Conservation (phyloP, 768 basidiomycete species). For the Tulasnella sp. region DNA sequence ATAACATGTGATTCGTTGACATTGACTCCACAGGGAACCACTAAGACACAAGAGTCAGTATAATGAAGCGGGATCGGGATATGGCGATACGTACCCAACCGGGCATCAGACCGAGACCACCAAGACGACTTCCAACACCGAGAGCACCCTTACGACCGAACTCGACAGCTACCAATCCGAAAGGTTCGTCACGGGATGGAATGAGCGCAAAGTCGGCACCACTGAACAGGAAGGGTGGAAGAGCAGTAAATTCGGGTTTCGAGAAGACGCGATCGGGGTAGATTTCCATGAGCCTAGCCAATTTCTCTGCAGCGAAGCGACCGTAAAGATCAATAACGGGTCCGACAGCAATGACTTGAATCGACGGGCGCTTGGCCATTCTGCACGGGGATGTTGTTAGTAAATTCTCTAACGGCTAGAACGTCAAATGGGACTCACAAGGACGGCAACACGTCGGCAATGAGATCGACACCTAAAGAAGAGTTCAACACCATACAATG, state of each 20-base stretch:
- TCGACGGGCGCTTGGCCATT: constrained; percentile 72
- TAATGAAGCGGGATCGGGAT: neutral
- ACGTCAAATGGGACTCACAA: constrained; percentile 41
- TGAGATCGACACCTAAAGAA: constrained; percentile 64
- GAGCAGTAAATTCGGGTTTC: constrained; percentile 92
- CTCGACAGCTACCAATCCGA: constrained; percentile 91
- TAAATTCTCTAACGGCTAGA: constrained; percentile 13
- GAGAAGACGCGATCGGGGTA: constrained; percentile 90
- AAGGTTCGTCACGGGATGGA: constrained; percentile 92
- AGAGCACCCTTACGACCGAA: constrained; percentile 95
- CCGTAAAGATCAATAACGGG: constrained; percentile 95
- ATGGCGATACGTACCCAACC: constrained; percentile 65
- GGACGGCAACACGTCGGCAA: constrained; percentile 89
- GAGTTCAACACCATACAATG: neutral
- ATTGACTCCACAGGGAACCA: constrained; percentile 97
- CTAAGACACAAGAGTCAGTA: constrained; percentile 30
- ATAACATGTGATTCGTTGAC: constrained; percentile 88
- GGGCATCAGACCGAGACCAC: constrained; percentile 93
- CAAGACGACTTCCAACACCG: constrained; percentile 87
- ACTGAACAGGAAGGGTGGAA: constrained; percentile 87
- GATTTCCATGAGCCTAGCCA: constrained; percentile 86
- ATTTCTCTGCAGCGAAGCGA: constrained; percentile 89
- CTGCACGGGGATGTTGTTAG: constrained; percentile 30
- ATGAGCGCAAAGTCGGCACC: constrained; percentile 94
- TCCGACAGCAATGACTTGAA: constrained; percentile 82